These are phyloP conservation scores for Simplicillium aogashimaense DNA, from an alignment of 2,329 filamentous ascomycete species.

Conservation along the genomic window DNA sequence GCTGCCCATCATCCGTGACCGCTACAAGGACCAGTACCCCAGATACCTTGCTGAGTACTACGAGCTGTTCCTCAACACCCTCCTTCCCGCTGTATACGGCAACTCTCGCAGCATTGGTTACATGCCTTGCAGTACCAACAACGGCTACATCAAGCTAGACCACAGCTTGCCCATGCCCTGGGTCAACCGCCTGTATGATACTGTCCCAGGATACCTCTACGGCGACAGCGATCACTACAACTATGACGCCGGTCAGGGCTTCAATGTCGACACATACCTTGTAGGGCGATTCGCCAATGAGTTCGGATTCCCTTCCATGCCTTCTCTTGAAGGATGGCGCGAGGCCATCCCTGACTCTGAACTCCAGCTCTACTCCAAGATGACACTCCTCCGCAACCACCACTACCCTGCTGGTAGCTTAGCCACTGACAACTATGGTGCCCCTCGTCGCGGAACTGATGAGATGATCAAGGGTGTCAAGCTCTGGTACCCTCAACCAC, in stretches of 20 bases:
- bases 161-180: slow-evolving; percentile 42
- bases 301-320: slow-evolving; percentile 56
- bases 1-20: slow-evolving; percentile 25
- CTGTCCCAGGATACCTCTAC: slow-evolving; percentile 38
- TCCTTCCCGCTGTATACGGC: slow-evolving; percentile 45
- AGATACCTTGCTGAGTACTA: slow-evolving; percentile 38
- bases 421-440: too few relatives aligned
- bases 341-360: slow-evolving; percentile 40
- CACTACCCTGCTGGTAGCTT: slow-evolving; percentile 27
- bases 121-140: slow-evolving; percentile 48
- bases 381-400: slow-evolving; percentile 45
- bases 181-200: slow-evolving; percentile 47
- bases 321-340: slow-evolving; percentile 46
- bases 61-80: slow-evolving; percentile 42
- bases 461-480: slow-evolving; percentile 50
- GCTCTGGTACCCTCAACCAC: slow-evolving; percentile 44
- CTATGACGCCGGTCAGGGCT: slow-evolving; percentile 40
- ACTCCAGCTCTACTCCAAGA: slow-evolving; percentile 46
- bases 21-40: slow-evolving; percentile 28
- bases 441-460: slow-evolving; percentile 26
- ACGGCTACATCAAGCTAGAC: slow-evolving; percentile 46
- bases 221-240: slow-evolving; percentile 54
- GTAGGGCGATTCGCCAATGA: slow-evolving; percentile 52
- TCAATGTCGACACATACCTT: slow-evolving; percentile 44
- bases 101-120: slow-evolving; percentile 52